A percentile compares a stretch with the other conserved stretches of the same genome.
Conservation (phyloP, 1,284 basidiomycete species). For the Takashimella tepidaria region DNA sequence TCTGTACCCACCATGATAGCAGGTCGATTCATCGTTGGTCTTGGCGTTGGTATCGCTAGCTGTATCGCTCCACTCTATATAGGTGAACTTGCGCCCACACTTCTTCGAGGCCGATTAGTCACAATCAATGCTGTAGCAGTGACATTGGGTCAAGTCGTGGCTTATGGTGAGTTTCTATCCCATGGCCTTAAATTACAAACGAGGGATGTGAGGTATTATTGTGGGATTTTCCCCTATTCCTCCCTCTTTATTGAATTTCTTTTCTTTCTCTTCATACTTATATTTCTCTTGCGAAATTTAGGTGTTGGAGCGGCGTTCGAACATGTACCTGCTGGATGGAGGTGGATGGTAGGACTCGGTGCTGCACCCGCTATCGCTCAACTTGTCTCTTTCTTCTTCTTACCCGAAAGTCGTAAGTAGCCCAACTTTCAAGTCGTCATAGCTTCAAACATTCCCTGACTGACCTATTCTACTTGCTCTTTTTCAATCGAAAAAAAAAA, state of each 20-base stretch:
- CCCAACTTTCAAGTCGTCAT: not conserved
- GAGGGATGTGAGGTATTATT: not conserved
- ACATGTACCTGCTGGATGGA: constrained; percentile 62
- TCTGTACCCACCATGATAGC: constrained; percentile 69
- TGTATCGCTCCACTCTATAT: constrained; percentile 78
- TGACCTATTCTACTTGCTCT: constrained; percentile 1
- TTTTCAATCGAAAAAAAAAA: too few relatives aligned
- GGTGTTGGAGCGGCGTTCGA: constrained; percentile 66
- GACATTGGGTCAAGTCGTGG: constrained; percentile 64
- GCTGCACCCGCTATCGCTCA: constrained; percentile 64
- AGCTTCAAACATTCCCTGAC: not conserved
- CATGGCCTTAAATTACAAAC: not conserved
- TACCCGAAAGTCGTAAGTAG: constrained; percentile 65
- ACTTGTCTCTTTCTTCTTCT: constrained; percentile 57
- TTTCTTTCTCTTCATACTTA: too few relatives aligned
- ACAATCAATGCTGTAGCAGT: constrained; percentile 49
- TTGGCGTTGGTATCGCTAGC: constrained; percentile 57
- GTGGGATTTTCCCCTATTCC: too few relatives aligned
- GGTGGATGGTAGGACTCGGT: constrained; percentile 77
- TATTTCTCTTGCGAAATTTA: too few relatives aligned
- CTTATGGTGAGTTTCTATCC: constrained; percentile 57
- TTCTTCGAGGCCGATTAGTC: constrained; percentile 69
- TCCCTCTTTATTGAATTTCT: not conserved
- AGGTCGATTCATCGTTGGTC: constrained; percentile 62
- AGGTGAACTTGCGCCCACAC: constrained; percentile 72